Base-by-base conservation (phyloP, 352 stramenopile genomes). In the Phytophthora litchii region DNA sequence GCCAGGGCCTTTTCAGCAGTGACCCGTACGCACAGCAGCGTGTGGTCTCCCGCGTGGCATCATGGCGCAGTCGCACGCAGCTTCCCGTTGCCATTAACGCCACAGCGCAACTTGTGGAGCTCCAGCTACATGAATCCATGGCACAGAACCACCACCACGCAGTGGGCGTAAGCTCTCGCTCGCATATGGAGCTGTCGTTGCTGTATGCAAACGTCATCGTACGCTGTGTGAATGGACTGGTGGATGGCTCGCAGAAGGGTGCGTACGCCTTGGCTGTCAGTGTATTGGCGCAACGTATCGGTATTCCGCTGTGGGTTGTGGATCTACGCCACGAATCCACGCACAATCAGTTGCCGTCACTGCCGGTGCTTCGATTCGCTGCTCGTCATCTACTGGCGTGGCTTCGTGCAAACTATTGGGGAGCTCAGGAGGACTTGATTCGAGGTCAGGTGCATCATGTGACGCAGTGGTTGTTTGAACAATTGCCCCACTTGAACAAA, bases 271-370 rank as follows among this genome's bases (percentile, higher is more conserved):
- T 79, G 70, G 78, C 86, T 3, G 83, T 94, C 51, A 94, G 86
- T 29, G 57, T 65, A 12, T 60, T 94, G 41, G 96, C 91, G 46
- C 76, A 91, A 35, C 79, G 92, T 31, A 91, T 97, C 16, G 94
- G 94, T 49, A 91, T 98, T 38, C 94, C 94, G 23, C 67, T 90
- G 9, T 98, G 94, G 94, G 81, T 98, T 54, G 94, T 98, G 21
- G 92, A 97, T 48, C 59, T 98, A 60, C 86, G 94, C 21, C 94
- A 98, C 62, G 92, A 98, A 54, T 92, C 91, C 19, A 95, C 91
- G 14, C 94, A 98, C 64, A 97, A 97, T 71, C 83, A 95, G 45
- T 65, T 98, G 38, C 94, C 94, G n/a, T 89, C 88, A 34, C 66
- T 98, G 6, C 74, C 85, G 4, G 80, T 97, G 31, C 79, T 97